A percentile compares a stretch with the other conserved stretches of the same genome.
Evolutionary conservation across 2,329 filamentous ascomycete genomes (phyloP).

Genomic region (Curvularia hawaiiensis): DNA sequence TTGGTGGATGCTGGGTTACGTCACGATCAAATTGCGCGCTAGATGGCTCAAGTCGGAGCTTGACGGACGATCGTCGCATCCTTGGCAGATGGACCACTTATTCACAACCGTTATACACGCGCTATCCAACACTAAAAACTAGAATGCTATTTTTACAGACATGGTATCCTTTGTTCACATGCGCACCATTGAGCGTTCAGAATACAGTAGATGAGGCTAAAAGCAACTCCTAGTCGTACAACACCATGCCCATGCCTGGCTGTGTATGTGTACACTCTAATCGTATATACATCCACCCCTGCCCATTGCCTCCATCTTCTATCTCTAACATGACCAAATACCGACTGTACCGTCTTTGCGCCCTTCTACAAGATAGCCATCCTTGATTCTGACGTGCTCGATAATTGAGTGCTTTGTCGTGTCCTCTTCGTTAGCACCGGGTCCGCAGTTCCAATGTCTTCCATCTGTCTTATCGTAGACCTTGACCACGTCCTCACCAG

Average conservation of each 20-base stretch:
- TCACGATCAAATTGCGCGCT: slow-evolving; percentile 10
- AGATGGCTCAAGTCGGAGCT: not conserved
- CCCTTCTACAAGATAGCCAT: slow-evolving; percentile 93
- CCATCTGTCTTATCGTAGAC: slow-evolving; percentile 98
- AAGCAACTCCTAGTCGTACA: slow-evolving; percentile 13
- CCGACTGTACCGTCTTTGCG: slow-evolving; percentile 86
- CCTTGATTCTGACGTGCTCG: slow-evolving; percentile 86
- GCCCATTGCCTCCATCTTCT: not conserved
- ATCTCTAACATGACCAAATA: slow-evolving; percentile 67
- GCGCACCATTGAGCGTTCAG: not conserved
- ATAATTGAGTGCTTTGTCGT: slow-evolving; percentile 63
- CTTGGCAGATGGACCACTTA: not conserved
- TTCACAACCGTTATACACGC: not conserved
- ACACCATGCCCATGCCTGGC: slow-evolving; percentile 17
- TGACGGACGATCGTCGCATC: not conserved
- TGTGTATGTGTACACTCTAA: slow-evolving; percentile 16
- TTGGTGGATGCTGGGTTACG: slow-evolving; percentile 25
- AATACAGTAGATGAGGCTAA: slow-evolving; percentile 1
- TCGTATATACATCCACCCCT: slow-evolving; percentile 20
- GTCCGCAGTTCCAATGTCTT: slow-evolving; percentile 94
- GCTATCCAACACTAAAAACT: not conserved
- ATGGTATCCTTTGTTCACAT: not conserved
- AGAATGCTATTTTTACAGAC: not conserved
- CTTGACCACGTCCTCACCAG: slow-evolving; percentile 92
- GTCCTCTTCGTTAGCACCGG: slow-evolving; percentile 72